These are phyloP conservation scores for Cairneyella variabilis DNA, from an alignment of 495 filamentous ascomycete genomes.

Conservation along the genomic window DNA sequence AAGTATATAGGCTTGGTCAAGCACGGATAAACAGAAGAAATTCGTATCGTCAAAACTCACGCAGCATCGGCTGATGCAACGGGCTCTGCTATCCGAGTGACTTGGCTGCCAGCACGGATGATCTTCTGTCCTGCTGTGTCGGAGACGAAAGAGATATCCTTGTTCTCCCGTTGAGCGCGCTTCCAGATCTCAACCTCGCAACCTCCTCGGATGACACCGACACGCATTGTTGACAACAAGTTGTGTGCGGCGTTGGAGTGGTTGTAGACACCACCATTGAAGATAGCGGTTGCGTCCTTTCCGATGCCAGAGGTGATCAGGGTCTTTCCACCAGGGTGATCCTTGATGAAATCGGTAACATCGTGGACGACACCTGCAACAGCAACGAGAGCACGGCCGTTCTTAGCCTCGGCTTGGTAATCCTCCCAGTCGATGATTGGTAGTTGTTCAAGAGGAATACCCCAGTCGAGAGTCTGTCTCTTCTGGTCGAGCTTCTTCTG, in stretches of 20 bases:
- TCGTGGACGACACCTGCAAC: constrained; percentile 97
- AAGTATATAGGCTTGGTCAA: too few species aligned
- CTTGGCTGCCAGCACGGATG: constrained; percentile 84
- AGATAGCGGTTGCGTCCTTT: constrained; percentile 98
- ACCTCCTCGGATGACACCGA: constrained; percentile 93
- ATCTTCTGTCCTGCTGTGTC: constrained; percentile 80
- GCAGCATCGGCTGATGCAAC: constrained; percentile 71
- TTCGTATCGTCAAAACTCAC: constrained; percentile 28
- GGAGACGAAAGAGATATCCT: constrained; percentile 73
- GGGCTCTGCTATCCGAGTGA: constrained; percentile 77
- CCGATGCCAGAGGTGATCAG: constrained; percentile 90
- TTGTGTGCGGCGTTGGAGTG: constrained; percentile 99
- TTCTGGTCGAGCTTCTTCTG: constrained; percentile 99
- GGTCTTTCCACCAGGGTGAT: constrained; percentile 94
- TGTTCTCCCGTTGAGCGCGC: constrained; percentile 85
- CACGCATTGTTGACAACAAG: constrained; percentile 90
- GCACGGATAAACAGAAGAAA: too few species aligned
- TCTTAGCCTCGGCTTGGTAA: constrained; percentile 82
- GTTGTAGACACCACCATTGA: constrained; percentile 98
- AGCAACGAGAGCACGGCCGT: constrained; percentile 81
- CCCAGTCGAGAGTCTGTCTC: constrained; percentile 90
- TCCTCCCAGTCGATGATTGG: constrained; percentile 97
- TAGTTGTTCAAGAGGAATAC: constrained; percentile 86
- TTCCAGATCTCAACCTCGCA: constrained; percentile 99
- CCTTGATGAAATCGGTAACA: constrained; percentile 89